These are phyloP conservation scores for Nannizziopsis barbatae DNA, from an alignment of 2,329 filamentous ascomycete species.

Conservation along the genomic window DNA sequence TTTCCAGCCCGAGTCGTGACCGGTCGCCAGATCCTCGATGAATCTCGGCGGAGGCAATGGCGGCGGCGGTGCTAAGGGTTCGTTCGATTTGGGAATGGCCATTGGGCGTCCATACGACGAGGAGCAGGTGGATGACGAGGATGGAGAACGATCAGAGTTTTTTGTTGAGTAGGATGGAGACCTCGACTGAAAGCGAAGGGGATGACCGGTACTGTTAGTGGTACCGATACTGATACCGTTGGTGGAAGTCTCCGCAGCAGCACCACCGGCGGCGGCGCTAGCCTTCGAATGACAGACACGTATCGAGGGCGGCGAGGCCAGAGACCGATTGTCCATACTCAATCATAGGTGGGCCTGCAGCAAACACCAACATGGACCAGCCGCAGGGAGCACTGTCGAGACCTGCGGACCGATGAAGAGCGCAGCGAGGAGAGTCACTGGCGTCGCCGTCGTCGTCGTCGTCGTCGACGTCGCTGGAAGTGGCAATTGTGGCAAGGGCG, in stretches of 20 bases:
- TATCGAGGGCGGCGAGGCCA: slow-evolving; percentile 33
- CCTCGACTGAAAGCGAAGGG: slow-evolving; percentile 23
- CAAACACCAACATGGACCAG: slow-evolving; percentile 13
- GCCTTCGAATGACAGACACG: slow-evolving; percentile 21
- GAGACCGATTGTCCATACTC: slow-evolving; percentile 38
- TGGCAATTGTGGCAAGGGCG: slow-evolving; percentile 15
- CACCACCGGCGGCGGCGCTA: neutral
- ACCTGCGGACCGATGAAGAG: slow-evolving; percentile 6
- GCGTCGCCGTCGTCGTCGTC: neutral
- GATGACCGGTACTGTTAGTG: neutral
- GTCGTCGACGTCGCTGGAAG: neutral
- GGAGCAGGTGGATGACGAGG: slow-evolving; percentile 20
- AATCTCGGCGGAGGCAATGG: slow-evolving; percentile 53
- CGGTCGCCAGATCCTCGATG: slow-evolving; percentile 46
- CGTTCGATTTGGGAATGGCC: slow-evolving; percentile 50
- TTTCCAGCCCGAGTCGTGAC: slow-evolving; percentile 52
- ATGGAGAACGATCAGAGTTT: slow-evolving; percentile 21
- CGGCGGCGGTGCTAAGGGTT: slow-evolving; percentile 42
- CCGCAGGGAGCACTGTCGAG: neutral
- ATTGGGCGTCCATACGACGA: slow-evolving; percentile 43
- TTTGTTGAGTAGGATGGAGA: slow-evolving; percentile 31
- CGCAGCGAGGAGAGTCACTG: neutral
- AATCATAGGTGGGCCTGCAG: slow-evolving; percentile 19
- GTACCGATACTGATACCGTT: slow-evolving; percentile 19
- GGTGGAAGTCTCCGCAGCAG: neutral